phyloP scores from a whole-genome alignment of 208 protist genomes.

The Wallacemonas sp. region DNA sequence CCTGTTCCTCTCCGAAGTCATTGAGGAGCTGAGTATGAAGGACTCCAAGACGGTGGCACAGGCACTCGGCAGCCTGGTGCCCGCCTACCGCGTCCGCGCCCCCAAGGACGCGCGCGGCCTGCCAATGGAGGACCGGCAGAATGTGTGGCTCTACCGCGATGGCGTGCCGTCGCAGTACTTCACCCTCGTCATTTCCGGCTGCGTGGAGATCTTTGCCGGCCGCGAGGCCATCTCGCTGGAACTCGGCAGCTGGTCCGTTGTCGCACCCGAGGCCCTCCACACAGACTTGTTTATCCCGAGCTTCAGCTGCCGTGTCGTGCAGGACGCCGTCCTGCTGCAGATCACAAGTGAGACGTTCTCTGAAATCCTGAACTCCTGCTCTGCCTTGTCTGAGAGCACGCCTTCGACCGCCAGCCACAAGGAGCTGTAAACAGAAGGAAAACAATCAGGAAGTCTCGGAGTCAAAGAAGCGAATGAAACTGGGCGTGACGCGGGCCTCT shows the following conservation, averaged over 20 bases:
- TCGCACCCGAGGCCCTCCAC: slow-evolving; percentile 70
- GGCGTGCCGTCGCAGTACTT: slow-evolving; percentile 80
- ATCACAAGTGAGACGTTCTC: slow-evolving; percentile 71
- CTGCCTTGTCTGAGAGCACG: slow-evolving; percentile 4
- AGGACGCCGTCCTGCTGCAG: slow-evolving; percentile 83
- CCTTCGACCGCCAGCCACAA: slow-evolving; percentile 5
- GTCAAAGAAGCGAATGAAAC: too few relatives aligned
- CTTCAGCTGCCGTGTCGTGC: slow-evolving; percentile 90
- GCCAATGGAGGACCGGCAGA: slow-evolving; percentile 76
- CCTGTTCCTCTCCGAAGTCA: slow-evolving; percentile 81
- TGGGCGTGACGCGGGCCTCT: too few relatives aligned
- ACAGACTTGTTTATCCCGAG: slow-evolving; percentile 68
- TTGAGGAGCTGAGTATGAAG: slow-evolving; percentile 73
- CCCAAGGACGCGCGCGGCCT: slow-evolving; percentile 80
- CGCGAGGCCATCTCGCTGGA: slow-evolving; percentile 83
- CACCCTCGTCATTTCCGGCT: slow-evolving; percentile 84
- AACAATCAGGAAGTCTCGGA: too few relatives aligned
- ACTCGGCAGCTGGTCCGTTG: slow-evolving; percentile 83
- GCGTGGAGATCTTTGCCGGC: slow-evolving; percentile 86
- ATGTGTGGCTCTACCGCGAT: slow-evolving; percentile 90
- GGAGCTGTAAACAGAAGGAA: not conserved
- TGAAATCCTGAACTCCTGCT: slow-evolving; percentile 45
- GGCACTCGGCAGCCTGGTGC: slow-evolving; percentile 57
- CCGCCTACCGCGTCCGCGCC: slow-evolving; percentile 73
- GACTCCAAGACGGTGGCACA: slow-evolving; percentile 50